Conservation (phyloP, 169 alveolate genomes). For the Cryptosporidium meleagridis region DNA sequence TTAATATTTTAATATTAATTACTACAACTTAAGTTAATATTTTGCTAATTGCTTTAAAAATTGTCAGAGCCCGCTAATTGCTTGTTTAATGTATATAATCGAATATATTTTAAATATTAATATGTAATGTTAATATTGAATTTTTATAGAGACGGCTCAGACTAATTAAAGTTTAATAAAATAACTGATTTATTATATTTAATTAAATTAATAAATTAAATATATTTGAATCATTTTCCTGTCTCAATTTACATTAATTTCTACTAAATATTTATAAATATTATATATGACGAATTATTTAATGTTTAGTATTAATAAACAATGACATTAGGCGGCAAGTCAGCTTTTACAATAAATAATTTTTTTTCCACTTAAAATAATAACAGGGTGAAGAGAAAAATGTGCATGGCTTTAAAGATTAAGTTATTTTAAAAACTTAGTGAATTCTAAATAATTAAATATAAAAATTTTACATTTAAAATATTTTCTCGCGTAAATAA, state of each 20-base stretch:
- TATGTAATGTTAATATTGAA: no score
- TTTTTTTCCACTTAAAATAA: no score
- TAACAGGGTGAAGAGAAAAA: no score
- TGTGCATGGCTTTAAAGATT: no score
- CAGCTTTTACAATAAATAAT: neutral
- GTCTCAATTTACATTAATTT: slow-evolving; percentile 4
- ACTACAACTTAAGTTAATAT: neutral
- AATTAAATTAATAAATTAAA: slow-evolving; percentile 8
- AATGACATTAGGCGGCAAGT: neutral
- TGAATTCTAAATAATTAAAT: no score
- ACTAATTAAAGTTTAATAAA: slow-evolving; percentile 47
- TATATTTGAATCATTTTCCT: slow-evolving; percentile 7
- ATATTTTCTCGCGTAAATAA: no score
- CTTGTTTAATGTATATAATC: no score
- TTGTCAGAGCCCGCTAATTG: neutral
- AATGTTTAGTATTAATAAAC: no score
- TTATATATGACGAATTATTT: no score
- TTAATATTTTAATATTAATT: neutral
- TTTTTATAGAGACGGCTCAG: neutral
- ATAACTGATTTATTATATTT: slow-evolving; percentile 61
- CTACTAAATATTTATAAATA: neutral
- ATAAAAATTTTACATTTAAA: no score
- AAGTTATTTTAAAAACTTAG: no score
- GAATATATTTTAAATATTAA: no score
- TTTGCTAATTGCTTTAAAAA: neutral